Evolutionary conservation across 179 eudicot species (phyloP), one percentile per base, ranked within the genome.

Genomic region (Amaranthus tricolor): DNA sequence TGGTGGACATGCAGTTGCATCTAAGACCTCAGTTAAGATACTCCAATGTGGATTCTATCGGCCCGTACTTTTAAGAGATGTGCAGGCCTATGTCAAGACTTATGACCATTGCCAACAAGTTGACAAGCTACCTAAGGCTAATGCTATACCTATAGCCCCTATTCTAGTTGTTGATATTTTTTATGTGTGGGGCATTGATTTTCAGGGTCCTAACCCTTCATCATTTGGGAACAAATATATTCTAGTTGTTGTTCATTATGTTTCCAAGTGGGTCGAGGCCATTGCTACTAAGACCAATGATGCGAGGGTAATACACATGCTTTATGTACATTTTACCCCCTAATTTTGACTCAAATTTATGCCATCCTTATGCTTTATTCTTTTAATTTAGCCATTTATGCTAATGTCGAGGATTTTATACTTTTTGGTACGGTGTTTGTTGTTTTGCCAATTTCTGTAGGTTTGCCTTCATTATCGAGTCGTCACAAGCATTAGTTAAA

Each of bases 131-230:
- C 48, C 54, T 14, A 19, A 14, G 2, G 20, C 54, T 0, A 12
- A 66, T 66, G 70, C 47, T 9, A 47, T 66, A 55, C 70, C 70
- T 45, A 53, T 45, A 14, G 48, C 49, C 24, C 53, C 53, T 47
- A 66, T 66, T 15, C 12, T 66, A 5, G 70, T 16, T 12, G 51
- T 66, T 6, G 70, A 66, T 19, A 9, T 66, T n/a, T 66, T 66
- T 16, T 55, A 45, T 10, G 54, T 16, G 16, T 47, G 54, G 70
- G 70, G 17, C 5, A 66, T 15, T 16, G 54, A 31, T 2, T 31
- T 31, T 31, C 0, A 31, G 40, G 40, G 69, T 5, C 69, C 69
- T 9, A 45, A 44, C 48, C 53, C 69, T 0, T 43, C 5, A 3
- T 65, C 69, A 6, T 47, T 5, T 65, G n/a, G 9, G n/a, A 65